Evolutionary conservation across 306 rosid genomes (phyloP).

Genomic region (Corylus americana): DNA sequence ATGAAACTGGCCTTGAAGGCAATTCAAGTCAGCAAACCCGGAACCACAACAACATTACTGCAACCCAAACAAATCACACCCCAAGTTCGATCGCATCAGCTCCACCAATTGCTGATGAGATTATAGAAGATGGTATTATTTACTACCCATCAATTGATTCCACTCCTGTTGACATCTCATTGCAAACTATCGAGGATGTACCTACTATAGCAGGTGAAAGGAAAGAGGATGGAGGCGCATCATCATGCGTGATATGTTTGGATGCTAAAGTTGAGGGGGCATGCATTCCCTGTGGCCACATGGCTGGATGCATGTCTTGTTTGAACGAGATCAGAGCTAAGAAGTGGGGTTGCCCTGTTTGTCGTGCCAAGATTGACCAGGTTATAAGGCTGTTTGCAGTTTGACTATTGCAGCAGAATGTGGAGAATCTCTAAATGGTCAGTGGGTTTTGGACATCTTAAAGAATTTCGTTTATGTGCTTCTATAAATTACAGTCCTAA

Average conservation of each 20-base stretch:
- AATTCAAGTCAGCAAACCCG: constrained; percentile 28
- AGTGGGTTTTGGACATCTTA: constrained; percentile 10
- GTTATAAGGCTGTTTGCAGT: constrained; percentile 76
- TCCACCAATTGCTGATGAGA: constrained; percentile 49
- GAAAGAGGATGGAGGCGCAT: constrained; percentile 43
- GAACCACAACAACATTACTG: constrained; percentile 27
- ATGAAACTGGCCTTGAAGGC: constrained; percentile 39
- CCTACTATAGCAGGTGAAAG: constrained; percentile 35
- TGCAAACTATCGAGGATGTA: constrained; percentile 35
- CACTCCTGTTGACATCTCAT: constrained; percentile 54
- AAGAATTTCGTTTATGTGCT: not conserved
- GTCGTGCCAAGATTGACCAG: constrained; percentile 86
- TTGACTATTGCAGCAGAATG: constrained; percentile 38
- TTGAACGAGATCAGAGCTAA: constrained; percentile 76
- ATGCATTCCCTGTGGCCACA: constrained; percentile 99
- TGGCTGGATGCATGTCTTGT: constrained; percentile 97
- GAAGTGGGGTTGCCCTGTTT: constrained; percentile 99
- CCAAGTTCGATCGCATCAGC: constrained; percentile 58
- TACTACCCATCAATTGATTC: constrained; percentile 80
- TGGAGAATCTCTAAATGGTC: constrained; percentile 25
- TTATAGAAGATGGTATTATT: constrained; percentile 51
- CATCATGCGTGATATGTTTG: constrained; percentile 84
- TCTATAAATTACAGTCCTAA: not conserved
- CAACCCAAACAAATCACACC: constrained; percentile 19
- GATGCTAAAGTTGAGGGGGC: constrained; percentile 98